Conservation (phyloP, 768 basidiomycete species). For the Neoboletus magnificus region DNA sequence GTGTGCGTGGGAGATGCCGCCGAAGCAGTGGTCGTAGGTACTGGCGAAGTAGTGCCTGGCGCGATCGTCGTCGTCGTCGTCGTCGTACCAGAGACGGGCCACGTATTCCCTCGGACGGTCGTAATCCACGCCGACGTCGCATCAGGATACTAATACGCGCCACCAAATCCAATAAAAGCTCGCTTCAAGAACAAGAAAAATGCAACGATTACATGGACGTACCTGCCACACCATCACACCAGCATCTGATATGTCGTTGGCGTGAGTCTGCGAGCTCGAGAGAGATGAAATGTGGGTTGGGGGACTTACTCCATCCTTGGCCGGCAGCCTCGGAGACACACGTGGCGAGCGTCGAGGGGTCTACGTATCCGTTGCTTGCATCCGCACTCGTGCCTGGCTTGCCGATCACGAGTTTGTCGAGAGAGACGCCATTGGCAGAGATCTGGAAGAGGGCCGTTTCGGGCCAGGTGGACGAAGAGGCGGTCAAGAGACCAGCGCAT, state of each 20-base stretch:
- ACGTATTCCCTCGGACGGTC: conserved; percentile 38
- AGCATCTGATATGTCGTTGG: conserved; percentile 21
- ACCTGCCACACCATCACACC: conserved; percentile 47
- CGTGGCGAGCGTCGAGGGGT: conserved; percentile 48
- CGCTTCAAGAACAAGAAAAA: neutral
- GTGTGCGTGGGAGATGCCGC: neutral
- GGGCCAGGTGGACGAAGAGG: conserved; percentile 61
- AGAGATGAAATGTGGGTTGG: neutral
- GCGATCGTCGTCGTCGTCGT: neutral
- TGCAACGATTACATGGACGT: neutral
- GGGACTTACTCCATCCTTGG: conserved; percentile 63
- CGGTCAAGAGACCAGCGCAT: conserved; percentile 53
- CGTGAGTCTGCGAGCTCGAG: neutral
- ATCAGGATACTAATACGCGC: conserved; percentile 33
- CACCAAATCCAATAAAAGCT: neutral
- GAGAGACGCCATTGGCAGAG: conserved; percentile 42
- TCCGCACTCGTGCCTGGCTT: conserved; percentile 45
- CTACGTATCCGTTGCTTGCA: conserved; percentile 56
- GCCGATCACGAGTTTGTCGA: conserved; percentile 54
- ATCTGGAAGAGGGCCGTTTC: conserved; percentile 56
- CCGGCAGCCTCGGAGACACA: conserved; percentile 60
- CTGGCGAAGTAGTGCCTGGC: neutral
- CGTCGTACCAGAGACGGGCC: conserved; percentile 25
- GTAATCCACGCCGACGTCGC: conserved; percentile 38
- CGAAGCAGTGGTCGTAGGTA: neutral